These are phyloP conservation scores for Lipomyces yamadae DNA, from an alignment of 805 yeast species.

Conservation along the genomic window DNA sequence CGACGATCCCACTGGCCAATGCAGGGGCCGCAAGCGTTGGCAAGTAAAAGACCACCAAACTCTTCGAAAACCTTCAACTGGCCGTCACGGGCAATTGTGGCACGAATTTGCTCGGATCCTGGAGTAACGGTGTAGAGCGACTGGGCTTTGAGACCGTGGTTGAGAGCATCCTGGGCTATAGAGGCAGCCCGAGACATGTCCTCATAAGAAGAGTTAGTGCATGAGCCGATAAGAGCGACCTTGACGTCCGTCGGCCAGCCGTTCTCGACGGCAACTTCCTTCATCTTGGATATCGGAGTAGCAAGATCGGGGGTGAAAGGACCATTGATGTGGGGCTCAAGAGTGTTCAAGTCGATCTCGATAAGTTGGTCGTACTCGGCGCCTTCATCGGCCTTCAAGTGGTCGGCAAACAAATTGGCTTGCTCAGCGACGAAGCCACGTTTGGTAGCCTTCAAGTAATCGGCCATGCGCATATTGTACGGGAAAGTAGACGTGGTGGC, in stretches of 20 bases:
- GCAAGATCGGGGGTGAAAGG: slow-evolving; percentile 98
- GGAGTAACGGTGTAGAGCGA: slow-evolving; percentile 94
- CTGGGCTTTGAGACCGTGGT: slow-evolving; percentile 86
- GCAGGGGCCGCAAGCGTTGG: slow-evolving; percentile 99
- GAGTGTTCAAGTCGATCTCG: slow-evolving; percentile 81
- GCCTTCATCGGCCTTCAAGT: slow-evolving; percentile 82
- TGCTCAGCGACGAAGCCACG: slow-evolving; percentile 82
- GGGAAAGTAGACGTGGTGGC: slow-evolving; percentile 99
- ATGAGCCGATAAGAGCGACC: slow-evolving; percentile 96
- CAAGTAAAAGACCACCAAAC: slow-evolving; percentile 89
- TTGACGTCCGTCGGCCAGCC: slow-evolving; percentile 86
- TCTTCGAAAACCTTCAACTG: slow-evolving; percentile 76
- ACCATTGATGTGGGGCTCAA: slow-evolving; percentile 96
- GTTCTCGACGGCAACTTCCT: slow-evolving; percentile 67
- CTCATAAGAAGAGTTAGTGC: slow-evolving; percentile 97
- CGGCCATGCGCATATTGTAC: slow-evolving; percentile 76
- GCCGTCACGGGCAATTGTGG: slow-evolving; percentile 96
- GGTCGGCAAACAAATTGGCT: slow-evolving; percentile 66
- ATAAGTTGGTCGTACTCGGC: slow-evolving; percentile 91
- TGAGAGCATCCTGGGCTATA: slow-evolving; percentile 82
- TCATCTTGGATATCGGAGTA: slow-evolving; percentile 86
- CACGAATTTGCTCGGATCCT: slow-evolving; percentile 97
- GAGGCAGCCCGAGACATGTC: slow-evolving; percentile 98
- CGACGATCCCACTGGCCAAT: slow-evolving; percentile 98
- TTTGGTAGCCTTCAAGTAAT: slow-evolving; percentile 81